Evolutionary conservation across 2,329 filamentous ascomycete species (phyloP).

Genomic region (Geoglossum cookeanum): DNA sequence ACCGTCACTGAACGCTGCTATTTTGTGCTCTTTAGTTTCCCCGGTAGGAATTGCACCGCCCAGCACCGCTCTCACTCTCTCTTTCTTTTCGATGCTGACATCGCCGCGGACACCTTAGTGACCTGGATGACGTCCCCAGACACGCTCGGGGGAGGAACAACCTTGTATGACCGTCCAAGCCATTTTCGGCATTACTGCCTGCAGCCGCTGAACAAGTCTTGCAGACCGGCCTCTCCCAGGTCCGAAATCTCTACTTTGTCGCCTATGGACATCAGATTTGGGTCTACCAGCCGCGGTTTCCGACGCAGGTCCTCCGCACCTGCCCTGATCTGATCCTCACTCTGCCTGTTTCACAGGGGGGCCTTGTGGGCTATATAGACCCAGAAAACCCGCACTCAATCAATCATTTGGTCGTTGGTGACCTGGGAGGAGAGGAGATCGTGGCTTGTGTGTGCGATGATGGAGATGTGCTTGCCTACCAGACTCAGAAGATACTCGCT

Average conservation of each 20-base stretch:
- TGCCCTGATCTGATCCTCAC: conserved; percentile 32
- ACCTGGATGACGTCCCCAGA: neutral
- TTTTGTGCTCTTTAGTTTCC: neutral
- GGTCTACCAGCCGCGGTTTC: conserved; percentile 32
- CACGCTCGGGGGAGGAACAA: neutral
- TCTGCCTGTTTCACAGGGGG: conserved; percentile 22
- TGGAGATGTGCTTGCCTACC: conserved; percentile 55
- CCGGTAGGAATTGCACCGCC: neutral
- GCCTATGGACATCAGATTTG: conserved; percentile 39
- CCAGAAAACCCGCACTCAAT: conserved; percentile 35
- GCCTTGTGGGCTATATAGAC: conserved; percentile 35
- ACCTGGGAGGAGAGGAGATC: conserved; percentile 51
- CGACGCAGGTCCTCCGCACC: conserved; percentile 29
- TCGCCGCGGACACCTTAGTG: neutral
- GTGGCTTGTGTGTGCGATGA: conserved; percentile 51
- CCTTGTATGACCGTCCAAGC: neutral
- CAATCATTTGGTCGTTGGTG: conserved; percentile 50
- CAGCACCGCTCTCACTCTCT: neutral
- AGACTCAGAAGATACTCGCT: conserved; percentile 33
- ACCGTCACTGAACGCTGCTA: neutral
- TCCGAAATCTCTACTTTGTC: conserved; percentile 33
- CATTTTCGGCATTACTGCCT: neutral
- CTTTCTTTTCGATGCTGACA: neutral
- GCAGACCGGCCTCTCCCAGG: conserved; percentile 7
- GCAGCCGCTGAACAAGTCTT: neutral